Percentiles rank a stretch among this genome's conserved stretches.
Evolutionary conservation across 148 eudicot species (phyloP).

Genomic region (Rhododendron mucronatum): DNA sequence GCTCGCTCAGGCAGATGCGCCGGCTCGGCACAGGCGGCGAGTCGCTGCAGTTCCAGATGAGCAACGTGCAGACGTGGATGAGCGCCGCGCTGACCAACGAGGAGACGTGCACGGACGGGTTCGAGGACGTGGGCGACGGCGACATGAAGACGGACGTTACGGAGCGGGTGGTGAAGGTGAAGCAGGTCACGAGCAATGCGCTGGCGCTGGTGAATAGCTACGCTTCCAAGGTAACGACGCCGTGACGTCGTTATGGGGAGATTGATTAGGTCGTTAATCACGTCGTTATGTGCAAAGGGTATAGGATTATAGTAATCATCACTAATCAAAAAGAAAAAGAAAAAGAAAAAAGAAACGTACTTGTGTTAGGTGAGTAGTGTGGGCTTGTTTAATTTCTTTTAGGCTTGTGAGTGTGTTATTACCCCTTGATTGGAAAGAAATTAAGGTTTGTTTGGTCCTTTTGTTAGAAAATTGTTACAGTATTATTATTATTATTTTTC

Average conservation of each 20-base stretch:
- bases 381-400: neutral
- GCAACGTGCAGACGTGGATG: slow-evolving; percentile 95
- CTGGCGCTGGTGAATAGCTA: slow-evolving; percentile 64
- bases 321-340: neutral
- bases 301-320: neutral
- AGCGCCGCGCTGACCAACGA: slow-evolving; percentile 79
- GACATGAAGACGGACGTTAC: slow-evolving; percentile 41
- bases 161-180: slow-evolving; percentile 32
- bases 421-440: neutral
- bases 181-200: slow-evolving; percentile 74
- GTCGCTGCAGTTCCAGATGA: slow-evolving; percentile 51
- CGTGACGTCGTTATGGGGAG: neutral
- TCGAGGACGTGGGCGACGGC: slow-evolving; percentile 39
- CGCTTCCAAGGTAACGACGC: slow-evolving; percentile 25
- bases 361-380: too few species aligned
- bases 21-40: slow-evolving; percentile 27
- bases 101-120: slow-evolving; percentile 78
- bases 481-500: too few species aligned
- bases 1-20: slow-evolving; percentile 60
- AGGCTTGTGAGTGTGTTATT: neutral
- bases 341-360: too few species aligned
- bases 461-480: too few species aligned
- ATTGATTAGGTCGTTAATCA: neutral
- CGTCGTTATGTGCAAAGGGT: neutral
- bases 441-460: neutral